Percentiles rank a stretch among this genome's conserved stretches.
phyloP scores from a whole-genome alignment of 768 basidiomycete species.

The Cystobasidium tubakii region DNA sequence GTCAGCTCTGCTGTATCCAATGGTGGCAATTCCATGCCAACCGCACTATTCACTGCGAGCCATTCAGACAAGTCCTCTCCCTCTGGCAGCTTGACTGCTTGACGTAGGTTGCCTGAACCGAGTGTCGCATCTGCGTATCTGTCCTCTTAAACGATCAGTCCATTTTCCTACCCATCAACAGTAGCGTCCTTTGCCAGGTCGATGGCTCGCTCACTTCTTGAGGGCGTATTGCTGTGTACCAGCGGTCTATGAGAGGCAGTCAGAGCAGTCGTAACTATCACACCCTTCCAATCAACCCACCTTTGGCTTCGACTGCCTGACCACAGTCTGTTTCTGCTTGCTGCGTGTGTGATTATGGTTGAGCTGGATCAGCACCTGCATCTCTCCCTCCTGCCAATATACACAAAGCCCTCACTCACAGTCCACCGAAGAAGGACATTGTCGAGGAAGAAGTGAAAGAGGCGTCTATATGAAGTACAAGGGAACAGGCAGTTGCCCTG shows the following conservation, averaged over 20 bases:
- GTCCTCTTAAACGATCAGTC: too few relatives aligned
- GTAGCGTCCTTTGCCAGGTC: too few relatives aligned
- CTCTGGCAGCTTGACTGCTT: conserved; percentile 88
- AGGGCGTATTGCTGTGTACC: conserved; percentile 89
- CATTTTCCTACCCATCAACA: too few relatives aligned
- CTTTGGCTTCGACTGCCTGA: conserved; percentile 15
- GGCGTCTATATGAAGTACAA: too few relatives aligned
- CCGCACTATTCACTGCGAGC: conserved; percentile 95
- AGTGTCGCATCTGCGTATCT: conserved; percentile 80
- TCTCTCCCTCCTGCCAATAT: too few relatives aligned
- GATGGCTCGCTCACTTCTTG: conserved; percentile 72
- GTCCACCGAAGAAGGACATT: too few relatives aligned
- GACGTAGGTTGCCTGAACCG: conserved; percentile 87
- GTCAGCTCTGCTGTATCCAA: neutral
- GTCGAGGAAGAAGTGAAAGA: too few relatives aligned
- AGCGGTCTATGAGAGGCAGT: conserved; percentile 53
- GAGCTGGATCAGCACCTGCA: too few relatives aligned
- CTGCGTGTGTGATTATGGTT: too few relatives aligned
- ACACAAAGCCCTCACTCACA: too few relatives aligned
- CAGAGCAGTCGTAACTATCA: neutral
- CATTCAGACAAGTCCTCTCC: conserved; percentile 97
- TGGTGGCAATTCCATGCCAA: conserved; percentile 13
- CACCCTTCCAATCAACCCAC: too few relatives aligned
- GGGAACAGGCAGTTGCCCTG: too few relatives aligned
- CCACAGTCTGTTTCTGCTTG: conserved; percentile 21